These are phyloP conservation scores for Triticum monococcum DNA, from an alignment of 176 grass and related monocot species.

Conservation along the genomic window DNA sequence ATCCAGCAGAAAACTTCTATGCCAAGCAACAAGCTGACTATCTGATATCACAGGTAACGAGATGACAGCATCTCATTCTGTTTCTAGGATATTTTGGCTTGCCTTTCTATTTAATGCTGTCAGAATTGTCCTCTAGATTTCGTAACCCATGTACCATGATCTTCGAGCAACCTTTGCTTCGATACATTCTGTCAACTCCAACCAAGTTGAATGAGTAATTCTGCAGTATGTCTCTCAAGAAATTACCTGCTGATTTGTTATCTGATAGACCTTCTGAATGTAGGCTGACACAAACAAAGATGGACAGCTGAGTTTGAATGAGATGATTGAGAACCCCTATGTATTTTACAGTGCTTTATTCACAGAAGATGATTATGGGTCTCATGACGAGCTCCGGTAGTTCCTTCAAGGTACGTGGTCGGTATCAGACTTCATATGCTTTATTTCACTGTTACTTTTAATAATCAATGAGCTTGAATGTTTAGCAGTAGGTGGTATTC, in stretches of 20 bases:
- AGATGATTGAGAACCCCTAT: slow-evolving; percentile 95
- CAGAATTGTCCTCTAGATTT: background rate
- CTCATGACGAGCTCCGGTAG: slow-evolving; percentile 91
- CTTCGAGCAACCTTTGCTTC: slow-evolving; percentile 13
- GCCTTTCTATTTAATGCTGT: background rate
- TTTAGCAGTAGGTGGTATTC: background rate
- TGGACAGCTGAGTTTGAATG: slow-evolving; percentile 72
- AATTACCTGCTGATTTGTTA: background rate
- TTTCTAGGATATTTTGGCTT: background rate
- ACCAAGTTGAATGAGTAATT: slow-evolving; percentile 15
- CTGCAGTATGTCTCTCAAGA: background rate
- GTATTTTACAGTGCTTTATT: slow-evolving; percentile 90
- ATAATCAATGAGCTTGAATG: background rate
- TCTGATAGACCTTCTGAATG: slow-evolving; percentile 6
- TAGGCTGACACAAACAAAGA: slow-evolving; percentile 91
- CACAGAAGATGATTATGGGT: slow-evolving; percentile 72
- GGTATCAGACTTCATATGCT: background rate
- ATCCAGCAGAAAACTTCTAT: slow-evolving; percentile 80
- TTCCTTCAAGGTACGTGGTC: slow-evolving; percentile 19
- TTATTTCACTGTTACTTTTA: background rate
- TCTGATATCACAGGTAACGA: slow-evolving; percentile 70
- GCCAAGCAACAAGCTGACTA: slow-evolving; percentile 97
- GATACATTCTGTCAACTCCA: slow-evolving; percentile 14
- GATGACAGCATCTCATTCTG: slow-evolving; percentile 8
- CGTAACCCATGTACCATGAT: background rate